phyloP scores from a whole-genome alignment of 257 asterid species.

The Solanum habrochaites region DNA sequence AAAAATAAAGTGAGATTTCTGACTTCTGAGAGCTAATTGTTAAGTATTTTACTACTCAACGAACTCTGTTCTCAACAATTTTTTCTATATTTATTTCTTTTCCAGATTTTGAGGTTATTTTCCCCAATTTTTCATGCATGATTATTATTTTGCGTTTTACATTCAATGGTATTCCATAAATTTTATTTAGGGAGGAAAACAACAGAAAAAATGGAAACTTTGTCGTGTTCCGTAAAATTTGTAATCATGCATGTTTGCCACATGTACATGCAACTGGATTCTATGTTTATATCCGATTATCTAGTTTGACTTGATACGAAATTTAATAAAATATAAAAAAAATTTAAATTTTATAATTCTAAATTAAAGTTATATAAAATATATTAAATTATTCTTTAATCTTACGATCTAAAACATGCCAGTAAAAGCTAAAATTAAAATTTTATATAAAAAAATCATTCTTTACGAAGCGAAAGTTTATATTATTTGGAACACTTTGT shows the following conservation, averaged over 20 bases:
- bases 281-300: background rate
- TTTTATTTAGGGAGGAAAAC: background rate
- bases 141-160: background rate
- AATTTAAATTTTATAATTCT: too few relatives aligned
- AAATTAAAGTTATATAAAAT: too few relatives aligned
- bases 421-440: too few relatives aligned
- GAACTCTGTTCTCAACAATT: background rate
- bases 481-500: background rate
- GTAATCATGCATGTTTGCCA: background rate
- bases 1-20: too few relatives aligned
- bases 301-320: fast-evolving
- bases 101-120: background rate
- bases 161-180: background rate
- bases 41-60: background rate
- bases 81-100: background rate
- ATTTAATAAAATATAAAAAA: too few relatives aligned
- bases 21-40: background rate
- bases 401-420: fast-evolving
- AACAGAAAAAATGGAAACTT: background rate
- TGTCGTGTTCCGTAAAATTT: background rate
- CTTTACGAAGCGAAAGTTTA: background rate
- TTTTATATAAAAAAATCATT: too few relatives aligned
- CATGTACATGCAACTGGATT: background rate
- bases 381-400: too few relatives aligned
- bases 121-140: background rate